phyloP scores from a whole-genome alignment of 2,329 filamentous ascomycete genomes.

The Beauveria sp. region DNA sequence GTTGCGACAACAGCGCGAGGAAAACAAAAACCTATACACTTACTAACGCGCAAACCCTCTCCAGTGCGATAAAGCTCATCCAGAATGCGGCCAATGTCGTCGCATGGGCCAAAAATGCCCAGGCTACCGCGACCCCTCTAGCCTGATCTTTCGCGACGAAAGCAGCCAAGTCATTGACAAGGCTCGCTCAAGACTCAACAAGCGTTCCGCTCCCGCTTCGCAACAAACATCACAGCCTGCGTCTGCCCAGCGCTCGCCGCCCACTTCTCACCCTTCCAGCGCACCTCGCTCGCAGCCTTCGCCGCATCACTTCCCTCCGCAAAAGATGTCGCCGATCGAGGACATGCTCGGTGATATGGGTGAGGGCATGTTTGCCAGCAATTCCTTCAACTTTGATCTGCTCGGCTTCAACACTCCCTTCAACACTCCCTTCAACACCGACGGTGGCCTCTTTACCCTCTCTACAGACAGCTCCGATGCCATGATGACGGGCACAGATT shows the following conservation, averaged over 20 bases:
- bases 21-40: not conserved
- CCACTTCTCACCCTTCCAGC: not conserved
- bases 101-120: slow-evolving; percentile 12
- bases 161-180: slow-evolving; percentile 13
- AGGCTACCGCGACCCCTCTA: slow-evolving; percentile 11
- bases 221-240: not conserved
- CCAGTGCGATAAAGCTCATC: slow-evolving; percentile 12
- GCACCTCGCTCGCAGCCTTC: not conserved
- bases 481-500: slow-evolving; percentile 8
- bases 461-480: slow-evolving; percentile 5
- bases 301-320: not conserved
- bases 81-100: slow-evolving; percentile 13
- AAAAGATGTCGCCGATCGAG: slow-evolving; percentile 4
- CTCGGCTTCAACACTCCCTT: slow-evolving; percentile 11
- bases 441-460: slow-evolving; percentile 4
- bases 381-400: slow-evolving; percentile 5
- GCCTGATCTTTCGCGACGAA: slow-evolving; percentile 12
- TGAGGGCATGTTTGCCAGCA: slow-evolving; percentile 10
- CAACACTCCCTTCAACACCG: slow-evolving; percentile 9
- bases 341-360: slow-evolving; percentile 11
- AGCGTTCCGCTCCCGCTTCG: not conserved
- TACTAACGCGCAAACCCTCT: not conserved
- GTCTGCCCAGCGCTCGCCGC: slow-evolving; percentile 1
- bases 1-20: not conserved
- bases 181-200: slow-evolving; percentile 9